A percentile compares a stretch with the other conserved stretches of the same genome.
Evolutionary conservation across 176 grass and related monocot genomes (phyloP).

Genomic region (Triticum turgidum): DNA sequence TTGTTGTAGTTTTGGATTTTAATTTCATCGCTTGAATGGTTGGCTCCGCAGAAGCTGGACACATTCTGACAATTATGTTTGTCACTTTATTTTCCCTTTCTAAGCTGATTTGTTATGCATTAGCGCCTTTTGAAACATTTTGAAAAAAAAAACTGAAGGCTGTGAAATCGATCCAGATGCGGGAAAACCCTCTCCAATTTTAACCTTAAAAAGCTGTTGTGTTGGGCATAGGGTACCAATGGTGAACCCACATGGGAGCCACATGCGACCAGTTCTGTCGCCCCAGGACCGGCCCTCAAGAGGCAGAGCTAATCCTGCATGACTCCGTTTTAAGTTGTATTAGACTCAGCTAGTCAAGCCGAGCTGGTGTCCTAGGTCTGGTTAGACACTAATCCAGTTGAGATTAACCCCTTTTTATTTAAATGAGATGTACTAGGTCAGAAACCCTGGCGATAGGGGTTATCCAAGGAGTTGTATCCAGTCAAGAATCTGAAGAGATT

Average conservation of each 20-base stretch:
- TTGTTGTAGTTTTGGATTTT: neutral
- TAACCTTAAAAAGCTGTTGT: neutral
- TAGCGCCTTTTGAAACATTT: neutral
- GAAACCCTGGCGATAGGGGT: neutral
- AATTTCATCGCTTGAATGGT: neutral
- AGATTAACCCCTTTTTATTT: neutral
- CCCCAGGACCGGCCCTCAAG: neutral
- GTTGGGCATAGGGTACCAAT: neutral
- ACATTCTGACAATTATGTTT: neutral
- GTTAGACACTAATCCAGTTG: neutral
- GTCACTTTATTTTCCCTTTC: neutral
- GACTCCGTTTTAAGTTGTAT: neutral
- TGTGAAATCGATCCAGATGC: neutral
- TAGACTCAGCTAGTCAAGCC: neutral
- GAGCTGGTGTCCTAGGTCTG: neutral
- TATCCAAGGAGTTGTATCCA: constrained; percentile 2
- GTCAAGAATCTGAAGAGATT: neutral
- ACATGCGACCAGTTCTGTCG: neutral
- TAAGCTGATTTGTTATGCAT: neutral
- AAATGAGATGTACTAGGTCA: neutral
- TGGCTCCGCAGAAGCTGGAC: neutral
- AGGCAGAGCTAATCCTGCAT: neutral
- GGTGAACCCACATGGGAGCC: neutral
- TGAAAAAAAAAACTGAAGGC: neutral
- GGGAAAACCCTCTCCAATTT: neutral